These are phyloP conservation scores for Cubamyces lactineus DNA, from an alignment of 768 basidiomycete species.

Conservation along the genomic window DNA sequence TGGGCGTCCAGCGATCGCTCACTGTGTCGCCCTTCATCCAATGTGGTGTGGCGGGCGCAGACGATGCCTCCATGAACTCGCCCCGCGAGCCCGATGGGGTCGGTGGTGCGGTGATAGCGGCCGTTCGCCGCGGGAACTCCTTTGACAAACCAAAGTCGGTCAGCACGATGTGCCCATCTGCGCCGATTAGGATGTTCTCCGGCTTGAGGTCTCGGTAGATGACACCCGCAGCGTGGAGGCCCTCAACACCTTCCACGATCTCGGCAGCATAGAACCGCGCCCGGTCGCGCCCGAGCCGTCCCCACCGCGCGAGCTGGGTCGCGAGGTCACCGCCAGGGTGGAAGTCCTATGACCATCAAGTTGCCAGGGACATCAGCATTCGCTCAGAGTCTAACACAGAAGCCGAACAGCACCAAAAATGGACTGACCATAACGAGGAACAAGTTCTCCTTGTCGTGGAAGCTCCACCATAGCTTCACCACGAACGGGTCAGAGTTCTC, in stretches of 20 bases:
- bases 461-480: slow-evolving; percentile 95
- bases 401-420: too few species aligned
- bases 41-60: slow-evolving; percentile 51
- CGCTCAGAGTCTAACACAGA: not conserved
- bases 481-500: slow-evolving; percentile 91
- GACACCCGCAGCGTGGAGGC: slow-evolving; percentile 90
- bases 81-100: slow-evolving; percentile 56
- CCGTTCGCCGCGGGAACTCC: slow-evolving; percentile 71
- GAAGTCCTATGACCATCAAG: slow-evolving; percentile 63
- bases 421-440: slow-evolving; percentile 89
- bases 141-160: slow-evolving; percentile 97
- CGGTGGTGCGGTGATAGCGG: slow-evolving; percentile 53
- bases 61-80: slow-evolving; percentile 52
- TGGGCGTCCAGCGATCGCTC: slow-evolving; percentile 66
- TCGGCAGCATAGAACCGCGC: slow-evolving; percentile 98
- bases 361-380: not conserved
- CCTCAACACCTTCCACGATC: slow-evolving; percentile 95
- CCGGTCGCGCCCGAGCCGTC: slow-evolving; percentile 88
- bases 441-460: slow-evolving; percentile 96
- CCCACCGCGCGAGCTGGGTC: slow-evolving; percentile 96
- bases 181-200: slow-evolving; percentile 93
- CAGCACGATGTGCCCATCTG: slow-evolving; percentile 93
- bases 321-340: slow-evolving; percentile 96
- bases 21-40: slow-evolving; percentile 76
- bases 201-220: slow-evolving; percentile 98